Base-by-base conservation (phyloP, 306 rosid genomes). In the Notholithocarpus densiflorus region DNA sequence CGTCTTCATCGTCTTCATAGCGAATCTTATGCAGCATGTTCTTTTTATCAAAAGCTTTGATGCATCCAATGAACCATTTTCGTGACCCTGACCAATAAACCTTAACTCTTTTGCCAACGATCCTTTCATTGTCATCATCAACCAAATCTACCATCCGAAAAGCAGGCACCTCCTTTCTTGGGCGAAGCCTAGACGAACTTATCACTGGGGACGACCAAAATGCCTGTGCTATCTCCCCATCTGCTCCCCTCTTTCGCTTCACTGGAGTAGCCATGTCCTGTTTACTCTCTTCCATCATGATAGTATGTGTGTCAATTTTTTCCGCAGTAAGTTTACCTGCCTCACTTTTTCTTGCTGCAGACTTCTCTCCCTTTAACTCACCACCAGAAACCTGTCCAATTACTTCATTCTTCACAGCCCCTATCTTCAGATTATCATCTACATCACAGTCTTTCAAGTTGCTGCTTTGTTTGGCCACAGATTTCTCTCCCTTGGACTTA, bases 61-160 rank as follows among this genome's bases (percentile, higher is more conserved):
- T 18, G 51, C 72, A 4, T 66, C 72, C 72, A 3, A 23, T 66
- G 43, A 66, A 66, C 72, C 72, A 66, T 66, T 66, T 66, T 32
- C 72, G 72, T 34, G 72, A 66, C 20, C 72, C 72, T 17, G 72
- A 66, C 72, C 72, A 66, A 45, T 66, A 66, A 66, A 66, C 72
- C 72, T 66, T 66, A 32, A 66, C 72, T 66, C 24, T 66, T 66
- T 66, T 66, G 72, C 72, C 72, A 66, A 66, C 43, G 8, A 66
- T 34, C 51, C 45, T 66, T 19, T 34, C 72, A 32, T 66, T 66
- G 34, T 66, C 72, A 18, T 32, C 51, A 8, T 66, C 72, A 14
- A 17, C 51, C 72, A 66, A 66, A 66, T 66, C 72, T 32, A 66
- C 52, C 52, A 66, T 31, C 48, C 72, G 72, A 23, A 66, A 66